phyloP scores from a whole-genome alignment of 2,329 filamentous ascomycete genomes.

The Conoideocrella luteorostrata region DNA sequence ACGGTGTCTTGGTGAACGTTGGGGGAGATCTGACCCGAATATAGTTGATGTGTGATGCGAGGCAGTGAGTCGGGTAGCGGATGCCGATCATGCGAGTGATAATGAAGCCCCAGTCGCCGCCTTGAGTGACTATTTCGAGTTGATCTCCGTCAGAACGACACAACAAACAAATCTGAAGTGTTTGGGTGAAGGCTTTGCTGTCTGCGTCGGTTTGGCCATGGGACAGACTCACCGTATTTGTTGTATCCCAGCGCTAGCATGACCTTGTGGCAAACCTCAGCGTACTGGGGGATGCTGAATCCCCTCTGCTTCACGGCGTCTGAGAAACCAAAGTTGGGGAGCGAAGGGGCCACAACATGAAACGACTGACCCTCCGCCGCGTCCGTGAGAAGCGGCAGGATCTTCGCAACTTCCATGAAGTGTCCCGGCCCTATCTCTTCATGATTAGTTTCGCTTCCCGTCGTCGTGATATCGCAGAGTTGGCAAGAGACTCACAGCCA shows the following conservation, averaged over 20 bases:
- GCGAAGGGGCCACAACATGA: constrained; percentile 50
- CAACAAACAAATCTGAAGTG: too few relatives aligned
- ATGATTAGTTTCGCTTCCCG: too few relatives aligned
- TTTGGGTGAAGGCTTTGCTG: too few relatives aligned
- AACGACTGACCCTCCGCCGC: constrained; percentile 35
- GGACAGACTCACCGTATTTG: constrained; percentile 22
- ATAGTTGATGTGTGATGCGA: constrained; percentile 50
- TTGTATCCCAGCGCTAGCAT: constrained; percentile 60
- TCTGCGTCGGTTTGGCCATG: too few relatives aligned
- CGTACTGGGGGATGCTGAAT: constrained; percentile 27
- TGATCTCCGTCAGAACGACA: too few relatives aligned
- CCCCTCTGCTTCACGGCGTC: constrained; percentile 22
- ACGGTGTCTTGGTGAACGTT: constrained; percentile 42
- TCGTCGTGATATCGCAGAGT: too few relatives aligned
- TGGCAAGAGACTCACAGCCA: constrained; percentile 13
- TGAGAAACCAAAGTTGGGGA: constrained; percentile 46
- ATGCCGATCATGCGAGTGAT: constrained; percentile 57
- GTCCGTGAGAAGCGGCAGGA: constrained; percentile 43
- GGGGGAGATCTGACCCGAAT: constrained; percentile 49
- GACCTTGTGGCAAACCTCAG: constrained; percentile 57
- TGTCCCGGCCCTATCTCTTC: constrained; percentile 54
- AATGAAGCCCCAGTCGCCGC: constrained; percentile 65
- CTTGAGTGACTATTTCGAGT: constrained; percentile 53
- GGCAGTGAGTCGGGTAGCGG: constrained; percentile 43
- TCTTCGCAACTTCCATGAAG: constrained; percentile 59